These are phyloP conservation scores for Zygosaccharomyces pseudorouxii DNA, from an alignment of 805 yeast species.

Conservation along the genomic window DNA sequence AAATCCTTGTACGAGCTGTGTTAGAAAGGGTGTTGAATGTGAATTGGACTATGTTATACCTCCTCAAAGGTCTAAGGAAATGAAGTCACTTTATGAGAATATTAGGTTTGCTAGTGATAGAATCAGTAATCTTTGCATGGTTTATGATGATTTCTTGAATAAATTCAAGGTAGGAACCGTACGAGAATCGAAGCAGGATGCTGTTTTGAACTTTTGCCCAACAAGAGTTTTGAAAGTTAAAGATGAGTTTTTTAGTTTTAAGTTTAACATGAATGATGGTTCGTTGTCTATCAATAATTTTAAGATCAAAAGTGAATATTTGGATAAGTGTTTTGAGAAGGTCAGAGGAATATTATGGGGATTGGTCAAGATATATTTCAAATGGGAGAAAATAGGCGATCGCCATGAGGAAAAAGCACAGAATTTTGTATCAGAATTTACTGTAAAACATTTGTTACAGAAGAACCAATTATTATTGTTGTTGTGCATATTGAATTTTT, in stretches of 20 bases:
- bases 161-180: background rate
- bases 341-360: constrained; percentile 10
- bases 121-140: constrained; percentile 5
- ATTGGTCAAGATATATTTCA: constrained; percentile 12
- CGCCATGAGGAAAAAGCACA: constrained; percentile 6
- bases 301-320: constrained; percentile 4
- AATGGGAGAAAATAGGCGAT: constrained; percentile 13
- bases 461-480: constrained; percentile 18
- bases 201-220: constrained; percentile 2
- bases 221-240: constrained; percentile 12
- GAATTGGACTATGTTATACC: constrained; percentile 52
- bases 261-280: constrained; percentile 9
- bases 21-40: constrained; percentile 48
- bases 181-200: background rate
- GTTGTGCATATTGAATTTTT: constrained; percentile 22
- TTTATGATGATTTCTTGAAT: constrained; percentile 11
- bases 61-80: constrained; percentile 44
- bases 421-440: constrained; percentile 9
- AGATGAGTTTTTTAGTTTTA: constrained; percentile 12
- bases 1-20: constrained; percentile 53
- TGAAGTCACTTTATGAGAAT: constrained; percentile 34
- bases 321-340: constrained; percentile 12
- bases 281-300: constrained; percentile 19
- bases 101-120: constrained; percentile 21
- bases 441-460: constrained; percentile 10